A percentile compares a stretch with the other conserved stretches of the same genome.
Evolutionary conservation across 352 stramenopile genomes (phyloP).

Genomic region (Pythium aristosporum): DNA sequence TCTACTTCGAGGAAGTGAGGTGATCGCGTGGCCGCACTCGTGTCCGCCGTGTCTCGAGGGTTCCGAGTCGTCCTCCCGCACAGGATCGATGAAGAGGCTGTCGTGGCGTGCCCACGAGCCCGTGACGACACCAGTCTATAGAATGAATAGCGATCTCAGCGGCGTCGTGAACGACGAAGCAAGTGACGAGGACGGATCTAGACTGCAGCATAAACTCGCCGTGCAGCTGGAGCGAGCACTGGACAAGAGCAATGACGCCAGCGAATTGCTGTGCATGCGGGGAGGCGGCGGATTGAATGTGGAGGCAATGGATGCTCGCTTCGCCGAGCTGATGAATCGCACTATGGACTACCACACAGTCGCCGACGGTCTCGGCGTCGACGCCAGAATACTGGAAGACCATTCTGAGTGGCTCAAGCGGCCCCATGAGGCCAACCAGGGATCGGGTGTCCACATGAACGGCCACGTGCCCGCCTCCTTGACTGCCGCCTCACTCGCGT

Average conservation of each 20-base stretch:
- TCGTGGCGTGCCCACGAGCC: neutral
- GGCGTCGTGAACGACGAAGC: neutral
- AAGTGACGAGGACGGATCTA: neutral
- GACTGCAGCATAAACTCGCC: neutral
- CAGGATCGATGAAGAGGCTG: neutral
- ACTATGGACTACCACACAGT: conserved; percentile 26
- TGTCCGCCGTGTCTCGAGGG: conserved; percentile 29
- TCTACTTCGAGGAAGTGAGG: conserved; percentile 52
- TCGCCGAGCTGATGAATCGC: conserved; percentile 27
- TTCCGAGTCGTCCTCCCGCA: conserved; percentile 30
- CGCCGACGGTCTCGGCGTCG: conserved; percentile 21
- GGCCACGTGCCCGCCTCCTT: neutral
- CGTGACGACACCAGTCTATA: conserved; percentile 30
- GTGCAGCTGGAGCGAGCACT: conserved; percentile 20
- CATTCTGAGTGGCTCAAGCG: conserved; percentile 27
- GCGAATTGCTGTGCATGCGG: conserved; percentile 12
- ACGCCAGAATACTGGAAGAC: conserved; percentile 26
- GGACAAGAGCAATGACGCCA: conserved; percentile 17
- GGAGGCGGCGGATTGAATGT: conserved; percentile 3
- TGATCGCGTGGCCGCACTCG: conserved; percentile 16
- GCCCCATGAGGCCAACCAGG: conserved; percentile 28
- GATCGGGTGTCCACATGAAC: conserved; percentile 8
- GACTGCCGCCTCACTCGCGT: neutral
- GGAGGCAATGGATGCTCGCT: conserved; percentile 19
- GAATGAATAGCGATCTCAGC: conserved; percentile 14